Conservation (phyloP, 805 yeast genomes). For the Lipomyces sp. region DNA sequence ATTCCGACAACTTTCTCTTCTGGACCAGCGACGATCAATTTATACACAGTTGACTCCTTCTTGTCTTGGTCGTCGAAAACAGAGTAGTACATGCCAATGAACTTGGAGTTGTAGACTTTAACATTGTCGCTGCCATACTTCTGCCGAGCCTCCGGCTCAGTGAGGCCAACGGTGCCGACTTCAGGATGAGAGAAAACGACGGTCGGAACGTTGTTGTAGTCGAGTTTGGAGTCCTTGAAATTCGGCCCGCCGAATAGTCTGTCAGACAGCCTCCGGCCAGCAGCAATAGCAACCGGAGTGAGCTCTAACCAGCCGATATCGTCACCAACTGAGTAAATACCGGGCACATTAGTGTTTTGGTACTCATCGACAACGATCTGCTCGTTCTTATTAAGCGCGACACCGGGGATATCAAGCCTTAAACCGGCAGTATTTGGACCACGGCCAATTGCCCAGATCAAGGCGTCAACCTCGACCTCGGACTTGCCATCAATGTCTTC, state of each 20-base stretch:
- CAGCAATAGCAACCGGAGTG: slow-evolving; percentile 98
- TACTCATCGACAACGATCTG: slow-evolving; percentile 83
- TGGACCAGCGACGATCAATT: slow-evolving; percentile 73
- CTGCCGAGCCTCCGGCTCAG: slow-evolving; percentile 75
- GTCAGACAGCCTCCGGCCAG: slow-evolving; percentile 92
- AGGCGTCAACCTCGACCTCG: slow-evolving; percentile 68
- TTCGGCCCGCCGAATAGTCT: slow-evolving; percentile 83
- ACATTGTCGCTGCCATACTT: slow-evolving; percentile 80
- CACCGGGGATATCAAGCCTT: slow-evolving; percentile 76
- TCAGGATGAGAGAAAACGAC: slow-evolving; percentile 99
- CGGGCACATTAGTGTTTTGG: slow-evolving; percentile 75
- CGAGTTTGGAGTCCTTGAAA: slow-evolving; percentile 77
- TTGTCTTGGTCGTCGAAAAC: slow-evolving; percentile 66
- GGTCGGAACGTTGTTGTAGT: slow-evolving; percentile 84
- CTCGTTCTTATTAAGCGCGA: slow-evolving; percentile 60
- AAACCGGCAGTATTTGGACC: slow-evolving; percentile 67
- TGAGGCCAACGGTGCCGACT: slow-evolving; percentile 89
- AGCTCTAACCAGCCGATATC: slow-evolving; percentile 86
- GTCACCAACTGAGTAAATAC: slow-evolving; percentile 88
- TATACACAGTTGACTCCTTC: slow-evolving; percentile 87
- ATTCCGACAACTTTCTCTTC: slow-evolving; percentile 95
- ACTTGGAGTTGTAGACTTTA: slow-evolving; percentile 80
- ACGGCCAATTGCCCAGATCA: slow-evolving; percentile 96
- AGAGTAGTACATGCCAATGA: slow-evolving; percentile 92
- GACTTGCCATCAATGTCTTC: slow-evolving; percentile 49